These are phyloP conservation scores for Triticum timopheevii DNA, from an alignment of 176 grass and related monocot genomes.

Conservation along the genomic window DNA sequence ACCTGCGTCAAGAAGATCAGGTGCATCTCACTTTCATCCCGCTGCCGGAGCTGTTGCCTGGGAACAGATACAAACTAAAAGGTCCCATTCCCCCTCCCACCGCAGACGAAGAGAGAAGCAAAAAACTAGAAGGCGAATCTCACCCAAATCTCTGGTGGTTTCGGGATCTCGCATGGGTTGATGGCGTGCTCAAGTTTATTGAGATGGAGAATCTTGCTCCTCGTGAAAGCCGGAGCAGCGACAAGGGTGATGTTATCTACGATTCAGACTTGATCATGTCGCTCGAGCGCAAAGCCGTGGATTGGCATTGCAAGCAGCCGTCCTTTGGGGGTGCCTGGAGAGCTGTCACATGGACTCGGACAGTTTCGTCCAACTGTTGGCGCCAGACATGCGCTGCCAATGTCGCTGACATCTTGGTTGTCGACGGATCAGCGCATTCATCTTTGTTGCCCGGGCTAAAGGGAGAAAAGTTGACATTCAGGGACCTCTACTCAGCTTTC, in stretches of 20 bases:
- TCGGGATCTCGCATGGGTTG: neutral
- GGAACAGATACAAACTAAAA: neutral
- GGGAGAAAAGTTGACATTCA: neutral
- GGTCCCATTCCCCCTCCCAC: neutral
- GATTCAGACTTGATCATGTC: neutral
- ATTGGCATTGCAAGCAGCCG: neutral
- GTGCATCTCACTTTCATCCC: neutral
- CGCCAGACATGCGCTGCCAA: neutral
- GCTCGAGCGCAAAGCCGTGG: neutral
- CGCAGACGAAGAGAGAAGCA: too few species aligned
- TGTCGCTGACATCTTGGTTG: neutral
- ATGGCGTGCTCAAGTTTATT: neutral
- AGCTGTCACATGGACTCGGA: neutral
- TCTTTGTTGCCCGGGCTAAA: neutral
- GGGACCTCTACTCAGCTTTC: neutral
- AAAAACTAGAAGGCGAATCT: too few species aligned
- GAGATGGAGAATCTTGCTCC: neutral
- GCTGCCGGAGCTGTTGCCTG: neutral
- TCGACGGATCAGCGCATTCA: too few species aligned
- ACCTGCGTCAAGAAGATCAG: neutral
- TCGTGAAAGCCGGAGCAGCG: neutral
- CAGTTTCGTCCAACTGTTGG: neutral
- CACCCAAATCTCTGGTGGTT: neutral
- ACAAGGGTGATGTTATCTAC: neutral
- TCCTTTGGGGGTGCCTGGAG: neutral